These are phyloP conservation scores for Cytospora piceicola DNA, from an alignment of 2,329 filamentous ascomycete species.

Conservation along the genomic window DNA sequence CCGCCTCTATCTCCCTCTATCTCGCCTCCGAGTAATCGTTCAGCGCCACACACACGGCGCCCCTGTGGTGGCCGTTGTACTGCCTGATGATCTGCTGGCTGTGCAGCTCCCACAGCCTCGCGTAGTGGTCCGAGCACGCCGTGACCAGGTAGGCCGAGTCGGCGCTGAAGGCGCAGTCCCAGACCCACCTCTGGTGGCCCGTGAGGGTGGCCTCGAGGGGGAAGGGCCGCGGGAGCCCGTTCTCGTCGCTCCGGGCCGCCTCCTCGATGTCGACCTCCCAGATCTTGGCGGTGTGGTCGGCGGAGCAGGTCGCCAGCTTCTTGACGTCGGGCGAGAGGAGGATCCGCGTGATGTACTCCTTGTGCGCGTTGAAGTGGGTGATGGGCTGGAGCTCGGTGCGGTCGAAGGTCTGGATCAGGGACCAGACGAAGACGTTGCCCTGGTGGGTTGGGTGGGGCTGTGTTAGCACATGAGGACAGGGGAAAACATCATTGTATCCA, in stretches of 20 bases:
- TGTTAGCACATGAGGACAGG: neutral
- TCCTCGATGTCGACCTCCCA: conserved; percentile 86
- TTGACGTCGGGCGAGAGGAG: conserved; percentile 92
- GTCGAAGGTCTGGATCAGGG: conserved; percentile 81
- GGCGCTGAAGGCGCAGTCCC: conserved; percentile 94
- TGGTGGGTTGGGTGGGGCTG: conserved; percentile 42
- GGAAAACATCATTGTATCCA: too few species aligned
- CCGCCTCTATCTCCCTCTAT: conserved; percentile 35
- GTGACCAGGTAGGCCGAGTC: conserved; percentile 93
- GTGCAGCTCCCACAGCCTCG: conserved; percentile 84
- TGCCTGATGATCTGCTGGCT: conserved; percentile 90
- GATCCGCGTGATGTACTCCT: conserved; percentile 89
- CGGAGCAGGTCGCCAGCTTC: conserved; percentile 90
- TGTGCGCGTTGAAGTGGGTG: conserved; percentile 87
- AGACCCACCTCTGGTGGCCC: conserved; percentile 94
- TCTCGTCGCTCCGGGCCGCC: conserved; percentile 39
- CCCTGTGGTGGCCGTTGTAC: conserved; percentile 92
- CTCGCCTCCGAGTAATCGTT: conserved; percentile 78
- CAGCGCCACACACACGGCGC: conserved; percentile 87
- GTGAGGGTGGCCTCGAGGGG: conserved; percentile 85
- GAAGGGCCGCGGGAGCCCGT: conserved; percentile 59
- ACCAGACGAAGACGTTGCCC: conserved; percentile 98
- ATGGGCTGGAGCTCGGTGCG: conserved; percentile 83
- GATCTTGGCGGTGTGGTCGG: conserved; percentile 92
- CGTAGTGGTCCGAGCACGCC: conserved; percentile 92